Percentiles rank a stretch among this genome's conserved stretches.
phyloP scores from a whole-genome alignment of 1,284 basidiomycete genomes.

The Pyrrhoderma noxium region DNA sequence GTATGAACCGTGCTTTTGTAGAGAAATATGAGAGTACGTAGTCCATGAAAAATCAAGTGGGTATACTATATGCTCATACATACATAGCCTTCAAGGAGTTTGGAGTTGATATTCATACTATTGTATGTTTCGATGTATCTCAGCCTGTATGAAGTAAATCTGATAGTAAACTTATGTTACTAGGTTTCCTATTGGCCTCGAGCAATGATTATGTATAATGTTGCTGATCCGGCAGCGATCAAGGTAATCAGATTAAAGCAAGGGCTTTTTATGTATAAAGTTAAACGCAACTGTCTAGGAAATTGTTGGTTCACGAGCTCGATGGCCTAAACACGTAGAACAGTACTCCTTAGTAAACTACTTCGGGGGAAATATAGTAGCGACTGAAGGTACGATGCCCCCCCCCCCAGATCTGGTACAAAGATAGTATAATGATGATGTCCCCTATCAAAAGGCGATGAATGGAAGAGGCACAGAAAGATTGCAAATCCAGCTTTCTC shows the following conservation, averaged over 20 bases:
- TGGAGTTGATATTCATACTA: constrained; percentile 12
- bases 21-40: constrained; percentile 11
- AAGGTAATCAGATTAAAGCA: constrained; percentile 24
- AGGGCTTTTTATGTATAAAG: not conserved
- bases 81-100: constrained; percentile 11
- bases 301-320: constrained; percentile 9
- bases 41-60: not conserved
- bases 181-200: constrained; percentile 16
- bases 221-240: constrained; percentile 36
- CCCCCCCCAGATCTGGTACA: not conserved
- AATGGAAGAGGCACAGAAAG: constrained; percentile 37
- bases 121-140: not conserved
- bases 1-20: constrained; percentile 5
- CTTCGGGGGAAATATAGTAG: constrained; percentile 35
- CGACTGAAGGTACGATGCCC: constrained; percentile 29
- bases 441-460: constrained; percentile 22
- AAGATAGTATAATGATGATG: not conserved
- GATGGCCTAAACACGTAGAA: constrained; percentile 15
- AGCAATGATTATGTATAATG: constrained; percentile 5
- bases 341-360: constrained; percentile 32
- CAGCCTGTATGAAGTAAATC: not conserved
- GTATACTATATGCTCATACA: not conserved
- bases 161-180: not conserved
- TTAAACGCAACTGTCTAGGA: constrained; percentile 2
- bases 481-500: constrained; percentile 36